Evolutionary conservation across 208 protist genomes (phyloP).

Genomic region (Crithidia brevicula): DNA sequence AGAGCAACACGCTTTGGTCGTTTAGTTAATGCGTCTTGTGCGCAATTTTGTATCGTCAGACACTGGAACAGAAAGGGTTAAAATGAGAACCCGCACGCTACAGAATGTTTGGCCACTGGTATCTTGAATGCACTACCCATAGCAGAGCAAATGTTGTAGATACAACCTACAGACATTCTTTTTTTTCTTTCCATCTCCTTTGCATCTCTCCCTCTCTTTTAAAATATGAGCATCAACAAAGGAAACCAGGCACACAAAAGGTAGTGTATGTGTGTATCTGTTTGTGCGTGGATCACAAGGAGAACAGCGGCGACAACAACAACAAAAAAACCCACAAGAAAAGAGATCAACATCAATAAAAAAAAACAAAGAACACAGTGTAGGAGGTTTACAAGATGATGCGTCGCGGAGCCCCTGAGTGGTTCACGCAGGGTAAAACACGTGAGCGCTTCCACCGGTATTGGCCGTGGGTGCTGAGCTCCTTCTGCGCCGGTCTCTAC

Average conservation of each 20-base stretch:
- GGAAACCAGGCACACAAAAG: too few relatives aligned
- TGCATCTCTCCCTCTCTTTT: background rate
- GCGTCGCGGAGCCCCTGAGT: slow-evolving; percentile 76
- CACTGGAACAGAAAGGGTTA: too few relatives aligned
- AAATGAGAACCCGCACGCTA: too few relatives aligned
- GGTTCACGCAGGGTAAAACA: slow-evolving; percentile 83
- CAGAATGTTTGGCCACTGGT: too few relatives aligned
- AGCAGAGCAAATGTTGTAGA: too few relatives aligned
- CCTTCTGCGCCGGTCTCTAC: slow-evolving; percentile 78
- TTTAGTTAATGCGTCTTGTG: too few relatives aligned
- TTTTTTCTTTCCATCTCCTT: background rate
- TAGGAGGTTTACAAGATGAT: slow-evolving; percentile 41
- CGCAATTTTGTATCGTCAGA: too few relatives aligned
- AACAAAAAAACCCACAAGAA: background rate
- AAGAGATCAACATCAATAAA: background rate
- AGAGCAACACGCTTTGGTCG: too few relatives aligned
- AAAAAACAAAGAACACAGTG: too few relatives aligned
- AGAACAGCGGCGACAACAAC: background rate
- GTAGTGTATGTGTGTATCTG: too few relatives aligned
- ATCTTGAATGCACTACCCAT: too few relatives aligned
- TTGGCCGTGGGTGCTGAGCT: slow-evolving; percentile 89
- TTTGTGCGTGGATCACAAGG: background rate
- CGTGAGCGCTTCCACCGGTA: slow-evolving; percentile 82
- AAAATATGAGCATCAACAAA: too few relatives aligned
- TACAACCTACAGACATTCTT: background rate